Conservation (phyloP, 306 rosid genomes). For the Quercus dentata region DNA sequence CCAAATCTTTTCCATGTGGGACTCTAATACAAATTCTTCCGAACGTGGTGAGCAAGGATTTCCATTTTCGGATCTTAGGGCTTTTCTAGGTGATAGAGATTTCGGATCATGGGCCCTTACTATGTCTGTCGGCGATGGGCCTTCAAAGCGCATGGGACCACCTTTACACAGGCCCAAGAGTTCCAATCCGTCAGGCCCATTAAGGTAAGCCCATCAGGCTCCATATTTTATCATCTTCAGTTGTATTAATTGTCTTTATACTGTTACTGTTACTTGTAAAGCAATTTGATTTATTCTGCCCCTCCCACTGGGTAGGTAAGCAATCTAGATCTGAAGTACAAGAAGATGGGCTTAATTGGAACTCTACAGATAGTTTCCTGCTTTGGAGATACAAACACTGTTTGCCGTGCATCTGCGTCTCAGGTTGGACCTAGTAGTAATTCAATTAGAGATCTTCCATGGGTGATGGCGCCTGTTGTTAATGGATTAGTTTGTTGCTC, state of each 20-base stretch:
- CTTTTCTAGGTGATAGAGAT: too few relatives aligned
- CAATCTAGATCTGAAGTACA: slow-evolving; percentile 34
- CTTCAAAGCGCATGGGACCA: too few relatives aligned
- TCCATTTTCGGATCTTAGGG: too few relatives aligned
- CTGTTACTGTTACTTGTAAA: neutral
- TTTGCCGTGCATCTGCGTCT: slow-evolving; percentile 12
- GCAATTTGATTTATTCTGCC: neutral
- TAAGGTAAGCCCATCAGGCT: too few relatives aligned
- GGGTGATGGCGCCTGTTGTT: neutral
- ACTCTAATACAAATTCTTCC: too few relatives aligned
- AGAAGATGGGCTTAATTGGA: slow-evolving; percentile 41
- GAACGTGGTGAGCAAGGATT: too few relatives aligned
- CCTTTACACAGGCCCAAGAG: too few relatives aligned
- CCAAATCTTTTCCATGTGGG: too few relatives aligned
- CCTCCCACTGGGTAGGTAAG: slow-evolving; percentile 15
- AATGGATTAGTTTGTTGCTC: neutral
- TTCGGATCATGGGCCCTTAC: too few relatives aligned
- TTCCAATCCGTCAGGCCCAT: too few relatives aligned
- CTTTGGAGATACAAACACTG: slow-evolving; percentile 27
- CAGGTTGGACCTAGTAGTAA: slow-evolving; percentile 12
- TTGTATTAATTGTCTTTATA: neutral
- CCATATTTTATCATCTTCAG: too few relatives aligned
- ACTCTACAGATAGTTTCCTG: slow-evolving; percentile 34
- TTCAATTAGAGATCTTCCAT: neutral
- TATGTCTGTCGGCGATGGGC: too few relatives aligned